A percentile compares a stretch with the other conserved stretches of the same genome.
phyloP scores from a whole-genome alignment of 2,329 filamentous ascomycete genomes.

The Coniochaeta hoffmannii region DNA sequence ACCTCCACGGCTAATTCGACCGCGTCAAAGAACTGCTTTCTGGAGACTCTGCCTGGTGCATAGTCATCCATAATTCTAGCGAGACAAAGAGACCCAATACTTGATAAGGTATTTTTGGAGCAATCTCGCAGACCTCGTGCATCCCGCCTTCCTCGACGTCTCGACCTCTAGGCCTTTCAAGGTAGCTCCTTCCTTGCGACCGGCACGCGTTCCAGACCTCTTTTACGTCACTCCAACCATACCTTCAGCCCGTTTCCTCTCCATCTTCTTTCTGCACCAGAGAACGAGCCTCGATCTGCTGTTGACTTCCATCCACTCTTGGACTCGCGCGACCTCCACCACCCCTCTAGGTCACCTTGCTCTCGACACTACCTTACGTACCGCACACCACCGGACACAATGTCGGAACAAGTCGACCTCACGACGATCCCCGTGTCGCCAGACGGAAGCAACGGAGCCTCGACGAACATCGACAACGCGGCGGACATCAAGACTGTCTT shows the following conservation, averaged over 20 bases:
- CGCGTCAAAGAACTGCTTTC: not conserved
- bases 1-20: not conserved
- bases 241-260: not conserved
- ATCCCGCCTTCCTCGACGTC: not conserved
- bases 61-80: conserved; percentile 12
- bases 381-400: conserved; percentile 11
- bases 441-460: conserved; percentile 49
- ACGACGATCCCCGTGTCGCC: conserved; percentile 62
- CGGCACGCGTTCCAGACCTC: not conserved
- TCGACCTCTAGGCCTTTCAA: not conserved
- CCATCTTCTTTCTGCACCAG: not conserved
- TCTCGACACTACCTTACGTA: not conserved
- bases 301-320: not conserved
- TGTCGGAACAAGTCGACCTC: conserved; percentile 55
- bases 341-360: conserved; percentile 1
- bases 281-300: not conserved
- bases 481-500: conserved; percentile 70
- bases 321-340: not conserved
- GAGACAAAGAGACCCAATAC: conserved; percentile 1
- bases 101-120: not conserved
- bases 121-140: not conserved
- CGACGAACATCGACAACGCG: conserved; percentile 34
- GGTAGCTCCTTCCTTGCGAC: not conserved
- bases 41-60: conserved; percentile 19
- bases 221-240: not conserved